Percentiles rank a stretch among this genome's conserved stretches.
These are phyloP conservation scores for Macrotyloma uniflorum DNA, from an alignment of 306 rosid species.

Conservation along the genomic window DNA sequence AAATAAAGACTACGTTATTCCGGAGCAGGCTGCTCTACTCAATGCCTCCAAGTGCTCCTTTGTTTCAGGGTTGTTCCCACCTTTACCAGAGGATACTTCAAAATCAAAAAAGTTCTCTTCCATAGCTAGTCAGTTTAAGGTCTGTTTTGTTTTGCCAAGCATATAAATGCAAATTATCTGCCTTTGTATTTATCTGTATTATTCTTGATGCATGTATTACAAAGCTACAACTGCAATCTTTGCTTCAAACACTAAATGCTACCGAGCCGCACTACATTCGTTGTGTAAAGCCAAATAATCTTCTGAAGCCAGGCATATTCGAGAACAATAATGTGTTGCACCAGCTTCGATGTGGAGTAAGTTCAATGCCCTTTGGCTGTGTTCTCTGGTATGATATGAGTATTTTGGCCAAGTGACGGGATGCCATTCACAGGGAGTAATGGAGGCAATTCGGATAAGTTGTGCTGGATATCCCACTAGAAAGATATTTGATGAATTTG, in stretches of 20 bases:
- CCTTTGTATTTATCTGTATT: conserved; percentile 16
- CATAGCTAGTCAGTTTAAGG: conserved; percentile 88
- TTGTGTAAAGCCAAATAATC: conserved; percentile 92
- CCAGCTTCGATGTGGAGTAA: conserved; percentile 95
- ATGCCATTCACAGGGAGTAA: conserved; percentile 73
- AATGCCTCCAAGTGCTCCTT: conserved; percentile 79
- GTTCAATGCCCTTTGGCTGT: conserved; percentile 39
- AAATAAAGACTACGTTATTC: conserved; percentile 94
- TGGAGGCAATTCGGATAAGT: conserved; percentile 99
- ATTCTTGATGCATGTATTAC: conserved; percentile 29
- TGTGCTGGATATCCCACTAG: conserved; percentile 97
- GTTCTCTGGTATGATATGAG: conserved; percentile 25
- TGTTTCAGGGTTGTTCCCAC: conserved; percentile 87
- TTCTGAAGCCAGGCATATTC: conserved; percentile 84
- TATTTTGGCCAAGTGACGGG: conserved; percentile 21
- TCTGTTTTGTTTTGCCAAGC: conserved; percentile 34
- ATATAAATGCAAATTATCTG: conserved; percentile 7
- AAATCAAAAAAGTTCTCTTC: conserved; percentile 95
- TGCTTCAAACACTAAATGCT: conserved; percentile 86
- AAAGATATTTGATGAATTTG: conserved; percentile 79
- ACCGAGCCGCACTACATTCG: conserved; percentile 97
- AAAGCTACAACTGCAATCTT: conserved; percentile 90
- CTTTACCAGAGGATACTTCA: conserved; percentile 76
- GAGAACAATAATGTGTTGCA: conserved; percentile 79
- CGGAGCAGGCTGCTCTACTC: conserved; percentile 87